Conservation (phyloP, 345 rosid species). For the Ceriops decandra region DNA sequence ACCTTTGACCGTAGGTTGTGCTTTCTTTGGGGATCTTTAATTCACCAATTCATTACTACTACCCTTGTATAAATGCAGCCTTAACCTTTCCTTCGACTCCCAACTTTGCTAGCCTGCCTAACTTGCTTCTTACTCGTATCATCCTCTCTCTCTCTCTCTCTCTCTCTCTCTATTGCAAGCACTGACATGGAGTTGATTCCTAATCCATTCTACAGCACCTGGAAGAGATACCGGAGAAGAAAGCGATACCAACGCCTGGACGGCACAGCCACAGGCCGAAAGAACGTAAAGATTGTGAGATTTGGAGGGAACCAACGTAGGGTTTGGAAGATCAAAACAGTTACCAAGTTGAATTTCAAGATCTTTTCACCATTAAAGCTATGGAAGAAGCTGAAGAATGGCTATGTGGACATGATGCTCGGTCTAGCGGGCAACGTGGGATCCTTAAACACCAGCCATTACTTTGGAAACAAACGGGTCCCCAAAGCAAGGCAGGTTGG, state of each 20-base stretch:
- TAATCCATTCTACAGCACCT: slow-evolving; percentile 9
- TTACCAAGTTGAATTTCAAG: slow-evolving; percentile 25
- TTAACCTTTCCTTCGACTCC: background rate
- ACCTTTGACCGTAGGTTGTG: background rate
- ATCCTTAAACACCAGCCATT: slow-evolving; percentile 14
- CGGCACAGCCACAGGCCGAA: slow-evolving; percentile 1
- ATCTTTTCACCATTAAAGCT: slow-evolving; percentile 27
- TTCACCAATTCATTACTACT: no score
- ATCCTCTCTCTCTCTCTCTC: background rate
- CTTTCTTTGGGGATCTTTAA: no score
- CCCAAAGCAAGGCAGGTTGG: slow-evolving; percentile 23
- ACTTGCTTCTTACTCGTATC: background rate
- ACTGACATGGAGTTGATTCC: slow-evolving; percentile 22
- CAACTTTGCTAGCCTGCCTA: no score
- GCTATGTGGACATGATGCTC: slow-evolving; percentile 36
- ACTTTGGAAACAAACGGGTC: slow-evolving; percentile 26
- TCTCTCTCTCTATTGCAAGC: background rate
- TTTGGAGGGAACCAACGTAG: slow-evolving; percentile 24
- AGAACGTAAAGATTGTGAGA: slow-evolving; percentile 20
- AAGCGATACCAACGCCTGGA: slow-evolving; percentile 27
- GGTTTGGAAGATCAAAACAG: slow-evolving; percentile 35
- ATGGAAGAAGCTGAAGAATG: slow-evolving; percentile 26
- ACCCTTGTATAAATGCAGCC: background rate
- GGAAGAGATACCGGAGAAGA: slow-evolving; percentile 37
- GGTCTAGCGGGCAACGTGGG: slow-evolving; percentile 27